A percentile compares a stretch with the other conserved stretches of the same genome.
Evolutionary conservation across 2,329 filamentous ascomycete species (phyloP).

Genomic region (Talaromyces piceae): DNA sequence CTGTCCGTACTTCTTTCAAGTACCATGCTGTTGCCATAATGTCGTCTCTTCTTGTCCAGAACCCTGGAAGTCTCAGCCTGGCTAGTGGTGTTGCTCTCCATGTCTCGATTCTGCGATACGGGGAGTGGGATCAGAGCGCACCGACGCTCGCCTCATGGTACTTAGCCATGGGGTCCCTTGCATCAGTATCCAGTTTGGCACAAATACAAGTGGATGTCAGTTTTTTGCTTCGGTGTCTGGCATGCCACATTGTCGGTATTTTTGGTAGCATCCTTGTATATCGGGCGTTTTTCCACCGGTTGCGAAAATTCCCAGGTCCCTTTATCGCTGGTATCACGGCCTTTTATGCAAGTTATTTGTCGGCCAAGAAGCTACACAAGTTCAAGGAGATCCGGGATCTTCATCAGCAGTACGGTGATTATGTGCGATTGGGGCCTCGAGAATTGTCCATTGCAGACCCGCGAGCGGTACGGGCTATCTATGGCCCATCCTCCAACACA

Average conservation of each 20-base stretch:
- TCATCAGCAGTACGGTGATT: slow-evolving; percentile 10
- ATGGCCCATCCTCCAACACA: slow-evolving; percentile 8
- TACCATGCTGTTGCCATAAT: slow-evolving; percentile 1
- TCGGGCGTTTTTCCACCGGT: slow-evolving; percentile 20
- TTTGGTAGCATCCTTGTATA: slow-evolving; percentile 20
- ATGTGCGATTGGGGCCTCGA: slow-evolving; percentile 10
- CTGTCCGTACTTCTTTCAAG: not conserved
- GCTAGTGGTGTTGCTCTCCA: slow-evolving; percentile 5
- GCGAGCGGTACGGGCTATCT: slow-evolving; percentile 5
- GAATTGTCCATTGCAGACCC: slow-evolving; percentile 11
- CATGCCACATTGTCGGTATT: slow-evolving; percentile 6
- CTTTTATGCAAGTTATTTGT: slow-evolving; percentile 15
- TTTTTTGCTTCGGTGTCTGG: not conserved
- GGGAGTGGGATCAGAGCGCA: slow-evolving; percentile 10
- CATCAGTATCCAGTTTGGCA: not conserved
- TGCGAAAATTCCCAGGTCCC: slow-evolving; percentile 21
- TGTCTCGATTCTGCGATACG: slow-evolving; percentile 4
- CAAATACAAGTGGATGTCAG: not conserved
- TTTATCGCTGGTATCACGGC: slow-evolving; percentile 16
- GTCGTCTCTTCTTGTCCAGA: not conserved
- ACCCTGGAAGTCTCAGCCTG: not conserved
- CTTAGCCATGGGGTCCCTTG: not conserved
- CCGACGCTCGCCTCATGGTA: not conserved
- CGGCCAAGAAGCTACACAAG: slow-evolving; percentile 16
- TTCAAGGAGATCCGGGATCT: slow-evolving; percentile 16